A percentile compares a stretch with the other conserved stretches of the same genome.
Evolutionary conservation across 2,329 filamentous ascomycete species (phyloP).

Genomic region (Lecanicillium sp.): DNA sequence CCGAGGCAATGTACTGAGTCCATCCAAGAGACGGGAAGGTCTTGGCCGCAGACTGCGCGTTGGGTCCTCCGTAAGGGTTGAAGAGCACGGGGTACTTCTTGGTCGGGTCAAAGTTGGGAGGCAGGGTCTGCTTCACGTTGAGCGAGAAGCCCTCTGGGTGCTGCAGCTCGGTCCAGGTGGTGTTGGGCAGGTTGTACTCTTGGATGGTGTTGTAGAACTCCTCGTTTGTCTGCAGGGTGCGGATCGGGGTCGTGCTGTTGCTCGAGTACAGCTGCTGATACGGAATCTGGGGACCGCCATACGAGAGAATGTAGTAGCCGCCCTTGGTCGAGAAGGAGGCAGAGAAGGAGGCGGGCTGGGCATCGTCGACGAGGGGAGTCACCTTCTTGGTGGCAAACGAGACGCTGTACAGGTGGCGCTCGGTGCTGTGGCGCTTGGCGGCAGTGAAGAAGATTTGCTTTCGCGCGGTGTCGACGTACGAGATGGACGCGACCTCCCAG

Average conservation of each 20-base stretch:
- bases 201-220: conserved; percentile 45
- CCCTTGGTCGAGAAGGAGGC: conserved; percentile 57
- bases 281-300: conserved; percentile 58
- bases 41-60: conserved; percentile 54
- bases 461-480: conserved; percentile 49
- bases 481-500: conserved; percentile 55
- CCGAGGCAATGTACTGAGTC: conserved; percentile 57
- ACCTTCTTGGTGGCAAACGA: conserved; percentile 47
- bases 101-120: conserved; percentile 52
- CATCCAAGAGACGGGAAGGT: conserved; percentile 47
- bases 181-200: conserved; percentile 55
- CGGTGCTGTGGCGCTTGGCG: conserved; percentile 57
- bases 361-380: conserved; percentile 54
- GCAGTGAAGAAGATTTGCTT: conserved; percentile 57
- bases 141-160: conserved; percentile 54
- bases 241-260: conserved; percentile 46
- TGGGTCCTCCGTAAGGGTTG: conserved; percentile 61
- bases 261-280: conserved; percentile 59
- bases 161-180: conserved; percentile 54
- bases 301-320: conserved; percentile 59
- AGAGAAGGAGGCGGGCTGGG: conserved; percentile 49
- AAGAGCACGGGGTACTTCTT: conserved; percentile 62
- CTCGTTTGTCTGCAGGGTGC: conserved; percentile 54
- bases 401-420: conserved; percentile 61
- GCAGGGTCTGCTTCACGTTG: conserved; percentile 58